A percentile compares a stretch with the other conserved stretches of the same genome.
Conservation (phyloP, 768 basidiomycete species). For the Russula earlei region DNA sequence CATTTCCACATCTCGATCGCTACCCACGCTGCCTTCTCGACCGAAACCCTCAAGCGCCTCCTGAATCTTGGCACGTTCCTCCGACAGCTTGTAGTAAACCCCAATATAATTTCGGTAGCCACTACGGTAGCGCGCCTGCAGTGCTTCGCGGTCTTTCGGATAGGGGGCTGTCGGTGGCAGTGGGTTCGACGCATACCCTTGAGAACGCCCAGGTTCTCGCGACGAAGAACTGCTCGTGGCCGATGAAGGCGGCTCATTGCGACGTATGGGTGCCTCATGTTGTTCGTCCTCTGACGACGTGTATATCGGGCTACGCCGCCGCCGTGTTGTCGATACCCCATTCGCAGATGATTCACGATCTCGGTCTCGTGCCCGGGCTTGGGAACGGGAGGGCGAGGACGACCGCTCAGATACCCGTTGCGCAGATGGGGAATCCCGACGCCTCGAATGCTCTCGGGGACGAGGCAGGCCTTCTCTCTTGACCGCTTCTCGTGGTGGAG, state of each 20-base stretch:
- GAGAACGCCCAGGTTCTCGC: conserved; percentile 22
- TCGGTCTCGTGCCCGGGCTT: conserved; percentile 11
- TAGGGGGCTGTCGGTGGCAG: conserved; percentile 24
- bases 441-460: conserved; percentile 11
- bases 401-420: conserved; percentile 30
- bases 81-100: conserved; percentile 37
- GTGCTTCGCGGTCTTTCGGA: conserved; percentile 39
- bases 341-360: conserved; percentile 14
- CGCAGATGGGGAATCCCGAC: neutral
- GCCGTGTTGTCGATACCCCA: conserved; percentile 4
- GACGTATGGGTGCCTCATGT: conserved; percentile 10
- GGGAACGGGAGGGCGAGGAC: conserved; percentile 24
- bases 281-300: conserved; percentile 20
- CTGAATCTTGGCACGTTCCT: conserved; percentile 45
- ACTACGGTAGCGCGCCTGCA: conserved; percentile 44
- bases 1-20: conserved; percentile 45
- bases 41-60: conserved; percentile 38
- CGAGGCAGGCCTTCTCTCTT: conserved; percentile 18
- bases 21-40: conserved; percentile 30
- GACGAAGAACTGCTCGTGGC: conserved; percentile 25
- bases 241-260: conserved; percentile 19
- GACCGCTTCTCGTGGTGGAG: neutral
- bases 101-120: conserved; percentile 45
- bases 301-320: conserved; percentile 17
- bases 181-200: conserved; percentile 4